These are phyloP conservation scores for Torulaspora maleeae DNA, from an alignment of 805 yeast species.

Conservation along the genomic window DNA sequence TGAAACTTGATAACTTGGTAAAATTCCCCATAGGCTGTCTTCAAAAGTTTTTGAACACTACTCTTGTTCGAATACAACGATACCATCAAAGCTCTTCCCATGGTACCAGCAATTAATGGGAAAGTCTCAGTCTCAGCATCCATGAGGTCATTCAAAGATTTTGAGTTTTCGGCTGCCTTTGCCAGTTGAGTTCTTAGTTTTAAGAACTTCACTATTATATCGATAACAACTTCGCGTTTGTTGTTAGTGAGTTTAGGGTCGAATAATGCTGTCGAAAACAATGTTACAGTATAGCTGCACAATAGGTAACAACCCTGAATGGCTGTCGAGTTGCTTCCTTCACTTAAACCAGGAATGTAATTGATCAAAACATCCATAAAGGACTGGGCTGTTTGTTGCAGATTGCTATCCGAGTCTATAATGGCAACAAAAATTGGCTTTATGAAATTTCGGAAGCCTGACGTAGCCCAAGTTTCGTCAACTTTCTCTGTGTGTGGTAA, in stretches of 20 bases:
- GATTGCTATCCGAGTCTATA: constrained; percentile 35
- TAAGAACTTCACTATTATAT: constrained; percentile 39
- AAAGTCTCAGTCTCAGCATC: constrained; percentile 32
- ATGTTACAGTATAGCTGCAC: constrained; percentile 36
- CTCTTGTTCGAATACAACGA: constrained; percentile 49
- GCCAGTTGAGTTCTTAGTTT: constrained; percentile 37
- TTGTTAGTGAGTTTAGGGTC: constrained; percentile 30
- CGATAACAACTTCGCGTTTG: constrained; percentile 37
- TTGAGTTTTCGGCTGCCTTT: constrained; percentile 24
- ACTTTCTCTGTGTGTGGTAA: constrained; percentile 21
- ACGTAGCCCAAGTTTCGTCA: constrained; percentile 19
- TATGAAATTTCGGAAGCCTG: constrained; percentile 27
- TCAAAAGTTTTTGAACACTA: constrained; percentile 47
- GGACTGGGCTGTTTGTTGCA: constrained; percentile 37
- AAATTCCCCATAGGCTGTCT: constrained; percentile 37
- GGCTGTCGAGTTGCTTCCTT: constrained; percentile 27
- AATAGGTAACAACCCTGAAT: constrained; percentile 37
- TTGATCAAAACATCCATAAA: constrained; percentile 36
- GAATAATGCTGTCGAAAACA: constrained; percentile 37
- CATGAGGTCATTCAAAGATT: constrained; percentile 22
- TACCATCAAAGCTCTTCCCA: constrained; percentile 50
- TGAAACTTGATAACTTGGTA: constrained; percentile 27
- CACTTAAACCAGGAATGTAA: constrained; percentile 23
- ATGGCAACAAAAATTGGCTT: constrained; percentile 41
- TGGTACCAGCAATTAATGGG: constrained; percentile 34